Conservation (phyloP, 768 basidiomycete genomes). For the Russula abietina region DNA sequence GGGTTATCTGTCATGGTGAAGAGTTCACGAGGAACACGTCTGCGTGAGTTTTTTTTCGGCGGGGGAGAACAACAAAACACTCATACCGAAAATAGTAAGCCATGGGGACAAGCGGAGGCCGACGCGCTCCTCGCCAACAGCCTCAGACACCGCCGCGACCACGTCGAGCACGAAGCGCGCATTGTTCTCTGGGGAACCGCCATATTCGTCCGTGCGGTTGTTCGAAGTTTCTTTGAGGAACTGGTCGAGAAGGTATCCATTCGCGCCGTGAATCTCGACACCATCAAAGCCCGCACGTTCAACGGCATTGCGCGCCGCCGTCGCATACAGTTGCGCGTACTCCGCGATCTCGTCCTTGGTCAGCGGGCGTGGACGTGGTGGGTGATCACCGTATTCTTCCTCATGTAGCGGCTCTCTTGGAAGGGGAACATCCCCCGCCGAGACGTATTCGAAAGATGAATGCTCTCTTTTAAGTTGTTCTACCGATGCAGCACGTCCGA, state of each 20-base stretch:
- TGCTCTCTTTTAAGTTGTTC: constrained; percentile 26
- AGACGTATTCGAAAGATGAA: constrained; percentile 26
- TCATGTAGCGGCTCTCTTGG: background rate
- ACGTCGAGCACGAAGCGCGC: constrained; percentile 42
- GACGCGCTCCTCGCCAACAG: constrained; percentile 38
- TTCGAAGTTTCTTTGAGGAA: constrained; percentile 37
- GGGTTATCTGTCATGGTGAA: constrained; percentile 35
- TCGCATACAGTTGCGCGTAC: constrained; percentile 44
- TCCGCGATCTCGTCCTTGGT: constrained; percentile 45
- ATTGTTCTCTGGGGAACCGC: constrained; percentile 45
- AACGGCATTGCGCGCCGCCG: constrained; percentile 23
- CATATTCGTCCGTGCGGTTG: constrained; percentile 43
- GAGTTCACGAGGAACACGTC: background rate
- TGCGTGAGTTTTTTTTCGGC: background rate
- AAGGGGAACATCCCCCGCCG: constrained; percentile 28
- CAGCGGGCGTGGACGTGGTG: constrained; percentile 41
- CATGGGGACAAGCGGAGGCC: constrained; percentile 38
- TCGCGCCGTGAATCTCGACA: constrained; percentile 35
- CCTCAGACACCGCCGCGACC: constrained; percentile 35
- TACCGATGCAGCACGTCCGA: constrained; percentile 36
- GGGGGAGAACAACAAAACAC: background rate
- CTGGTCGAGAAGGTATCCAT: constrained; percentile 37
- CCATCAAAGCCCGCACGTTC: constrained; percentile 39
- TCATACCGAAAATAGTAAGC: constrained; percentile 16
- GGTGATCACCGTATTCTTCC: background rate